Base-by-base conservation (phyloP, 306 rosid species). In the Oemleria cerasiformis region DNA sequence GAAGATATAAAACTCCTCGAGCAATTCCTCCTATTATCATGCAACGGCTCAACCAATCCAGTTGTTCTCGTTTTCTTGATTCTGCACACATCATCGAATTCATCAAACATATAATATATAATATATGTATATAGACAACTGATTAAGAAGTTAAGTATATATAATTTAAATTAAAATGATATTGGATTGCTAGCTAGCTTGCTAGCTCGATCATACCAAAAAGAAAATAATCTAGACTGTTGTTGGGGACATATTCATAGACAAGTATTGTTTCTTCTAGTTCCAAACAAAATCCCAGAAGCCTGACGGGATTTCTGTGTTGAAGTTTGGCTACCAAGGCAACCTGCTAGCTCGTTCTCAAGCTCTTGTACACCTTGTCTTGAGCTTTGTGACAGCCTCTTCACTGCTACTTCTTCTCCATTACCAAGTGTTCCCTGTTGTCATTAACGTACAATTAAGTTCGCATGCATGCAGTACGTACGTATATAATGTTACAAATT, bases 1-100 rank as follows among this genome's bases (percentile, higher is more conserved):
- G 88, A 1, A 85, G 72, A 47, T 85, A 82, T 4, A 76, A 39
- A 5, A 81, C 9, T 8, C 84, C 79, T 14, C 78, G 65, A 44
- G 78, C 82, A 6, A 81, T 73, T 11, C 82, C 88, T 15, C 19
- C 61, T 0, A 82, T 57, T 8, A 86, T 78, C 42, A 34, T 76
- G 73, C 78, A 81, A 20, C 84, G 78, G 60, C 17, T 75, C 16
- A 68, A 10, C 88, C 90, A 88, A 75, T 79, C 72, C 17, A 88
- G 20, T 48, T 67, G 76, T 5, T 2, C 71, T 36, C 45, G 65
- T 56, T 69, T 81, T 38, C 53, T 44, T 6, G 69, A 70, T 5
- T 85, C 85, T 82, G 14, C 45, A 66, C 74, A 34, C 17, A 25
- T 8, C 1, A n/a, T n/a, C n/a, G n/a, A 57, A 19, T 40, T n/a